These are phyloP conservation scores for Silybum marianum DNA, from an alignment of 129 eudicot species.

Conservation along the genomic window DNA sequence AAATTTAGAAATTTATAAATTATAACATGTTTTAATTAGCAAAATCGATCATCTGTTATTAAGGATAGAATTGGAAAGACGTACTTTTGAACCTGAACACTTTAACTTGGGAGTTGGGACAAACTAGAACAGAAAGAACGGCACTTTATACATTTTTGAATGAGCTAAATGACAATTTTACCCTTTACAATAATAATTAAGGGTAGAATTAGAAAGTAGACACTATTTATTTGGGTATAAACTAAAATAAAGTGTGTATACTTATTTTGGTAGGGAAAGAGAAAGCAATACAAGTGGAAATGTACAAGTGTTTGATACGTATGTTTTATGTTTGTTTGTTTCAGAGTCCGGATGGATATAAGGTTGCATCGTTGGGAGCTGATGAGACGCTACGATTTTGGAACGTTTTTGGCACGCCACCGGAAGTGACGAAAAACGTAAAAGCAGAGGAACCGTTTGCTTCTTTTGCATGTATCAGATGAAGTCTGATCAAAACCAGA, in stretches of 20 bases:
- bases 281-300: not conserved
- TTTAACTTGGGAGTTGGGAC: not conserved
- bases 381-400: slow-evolving; percentile 69
- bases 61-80: not conserved
- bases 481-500: not conserved
- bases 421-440: slow-evolving; percentile 35
- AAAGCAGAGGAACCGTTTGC: slow-evolving; percentile 63
- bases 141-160: not conserved
- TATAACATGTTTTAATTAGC: not conserved
- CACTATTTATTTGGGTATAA: no score
- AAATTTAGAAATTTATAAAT: not conserved
- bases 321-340: not conserved
- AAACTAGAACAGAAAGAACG: not conserved
- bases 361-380: slow-evolving; percentile 62
- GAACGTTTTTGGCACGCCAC: slow-evolving; percentile 72
- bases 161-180: not conserved
- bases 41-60: no score
- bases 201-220: not conserved
- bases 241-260: no score
- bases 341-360: slow-evolving; percentile 81
- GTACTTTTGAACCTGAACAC: not conserved
- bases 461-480: slow-evolving; percentile 48
- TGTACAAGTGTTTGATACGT: not conserved
- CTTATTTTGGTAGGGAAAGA: not conserved
- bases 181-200: not conserved